A percentile compares a stretch with the other conserved stretches of the same genome.
These are phyloP conservation scores for Verbascum thapsus DNA, from an alignment of 257 asterid genomes.

Conservation along the genomic window DNA sequence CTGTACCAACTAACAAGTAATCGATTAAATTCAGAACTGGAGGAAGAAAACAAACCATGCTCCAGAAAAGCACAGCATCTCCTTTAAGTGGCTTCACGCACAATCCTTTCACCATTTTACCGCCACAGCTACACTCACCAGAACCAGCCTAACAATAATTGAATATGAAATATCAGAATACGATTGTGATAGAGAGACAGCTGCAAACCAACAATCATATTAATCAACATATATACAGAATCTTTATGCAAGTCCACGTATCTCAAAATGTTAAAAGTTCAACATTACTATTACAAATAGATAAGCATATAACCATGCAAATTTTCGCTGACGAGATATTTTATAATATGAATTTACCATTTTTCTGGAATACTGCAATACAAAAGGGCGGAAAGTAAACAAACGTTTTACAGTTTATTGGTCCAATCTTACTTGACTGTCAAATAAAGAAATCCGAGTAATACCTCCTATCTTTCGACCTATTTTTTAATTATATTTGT, in stretches of 20 bases:
- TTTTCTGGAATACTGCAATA: too few relatives aligned
- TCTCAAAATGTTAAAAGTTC: not conserved
- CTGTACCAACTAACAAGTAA: slow-evolving; percentile 8
- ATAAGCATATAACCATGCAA: slow-evolving; percentile 8
- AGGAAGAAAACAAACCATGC: slow-evolving; percentile 63
- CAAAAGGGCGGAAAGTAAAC: not conserved
- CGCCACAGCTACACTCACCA: slow-evolving; percentile 83
- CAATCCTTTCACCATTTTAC: slow-evolving; percentile 65
- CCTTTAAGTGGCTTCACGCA: slow-evolving; percentile 81
- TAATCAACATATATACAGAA: not conserved
- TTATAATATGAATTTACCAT: too few relatives aligned
- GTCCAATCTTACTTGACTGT: not conserved
- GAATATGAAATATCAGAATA: slow-evolving; percentile 26
- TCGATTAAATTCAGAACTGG: not conserved
- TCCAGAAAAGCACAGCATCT: slow-evolving; percentile 93
- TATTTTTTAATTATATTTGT: too few relatives aligned
- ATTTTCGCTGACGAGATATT: too few relatives aligned
- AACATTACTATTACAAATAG: not conserved
- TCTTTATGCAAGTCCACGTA: not conserved
- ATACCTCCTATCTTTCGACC: too few relatives aligned
- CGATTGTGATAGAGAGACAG: slow-evolving; percentile 5
- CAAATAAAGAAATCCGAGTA: too few relatives aligned
- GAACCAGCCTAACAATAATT: slow-evolving; percentile 59
- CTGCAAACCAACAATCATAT: slow-evolving; percentile 17
- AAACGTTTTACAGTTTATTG: not conserved